These are phyloP conservation scores for Microdochium trichocladiopsis DNA, from an alignment of 2,329 filamentous ascomycete genomes.

Conservation along the genomic window DNA sequence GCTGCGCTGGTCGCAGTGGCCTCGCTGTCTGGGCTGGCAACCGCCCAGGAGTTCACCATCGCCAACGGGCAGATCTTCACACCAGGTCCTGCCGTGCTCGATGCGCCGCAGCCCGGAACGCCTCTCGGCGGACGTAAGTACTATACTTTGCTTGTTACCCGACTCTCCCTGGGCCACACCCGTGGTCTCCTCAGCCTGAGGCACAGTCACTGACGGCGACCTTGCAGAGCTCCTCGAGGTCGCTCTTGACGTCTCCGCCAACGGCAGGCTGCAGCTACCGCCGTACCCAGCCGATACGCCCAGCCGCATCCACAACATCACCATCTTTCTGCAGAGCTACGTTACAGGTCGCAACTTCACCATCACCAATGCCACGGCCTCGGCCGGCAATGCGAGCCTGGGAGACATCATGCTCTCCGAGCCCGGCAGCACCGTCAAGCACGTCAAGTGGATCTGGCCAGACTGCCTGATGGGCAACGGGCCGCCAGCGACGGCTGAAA, in stretches of 20 bases:
- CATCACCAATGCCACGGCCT: constrained; percentile 54
- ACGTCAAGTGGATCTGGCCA: constrained; percentile 67
- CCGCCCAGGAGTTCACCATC: constrained; percentile 44
- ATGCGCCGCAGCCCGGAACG: constrained; percentile 58
- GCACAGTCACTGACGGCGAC: constrained; percentile 5
- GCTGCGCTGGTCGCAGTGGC: constrained; percentile 1
- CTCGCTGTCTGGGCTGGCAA: constrained; percentile 16
- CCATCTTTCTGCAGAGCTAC: constrained; percentile 60
- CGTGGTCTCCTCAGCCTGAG: too few relatives aligned
- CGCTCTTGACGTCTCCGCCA: constrained; percentile 58
- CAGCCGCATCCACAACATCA: constrained; percentile 56
- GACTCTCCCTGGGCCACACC: too few relatives aligned
- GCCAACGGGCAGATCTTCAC: constrained; percentile 63
- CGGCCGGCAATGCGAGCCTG: constrained; percentile 42
- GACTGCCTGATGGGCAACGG: constrained; percentile 59
- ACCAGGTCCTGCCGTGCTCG: constrained; percentile 59
- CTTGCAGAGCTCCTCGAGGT: constrained; percentile 52
- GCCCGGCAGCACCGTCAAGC: constrained; percentile 62
- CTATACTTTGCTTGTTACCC: constrained; percentile 1
- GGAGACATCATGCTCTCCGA: constrained; percentile 59
- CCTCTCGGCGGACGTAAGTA: constrained; percentile 54
- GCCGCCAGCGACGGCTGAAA: constrained; percentile 32
- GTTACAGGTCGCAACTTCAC: constrained; percentile 59
- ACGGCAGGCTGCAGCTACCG: constrained; percentile 55
- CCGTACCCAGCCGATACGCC: constrained; percentile 44